Evolutionary conservation across 2,329 filamentous ascomycete species (phyloP).

Genomic region (Aspergillus sp.): DNA sequence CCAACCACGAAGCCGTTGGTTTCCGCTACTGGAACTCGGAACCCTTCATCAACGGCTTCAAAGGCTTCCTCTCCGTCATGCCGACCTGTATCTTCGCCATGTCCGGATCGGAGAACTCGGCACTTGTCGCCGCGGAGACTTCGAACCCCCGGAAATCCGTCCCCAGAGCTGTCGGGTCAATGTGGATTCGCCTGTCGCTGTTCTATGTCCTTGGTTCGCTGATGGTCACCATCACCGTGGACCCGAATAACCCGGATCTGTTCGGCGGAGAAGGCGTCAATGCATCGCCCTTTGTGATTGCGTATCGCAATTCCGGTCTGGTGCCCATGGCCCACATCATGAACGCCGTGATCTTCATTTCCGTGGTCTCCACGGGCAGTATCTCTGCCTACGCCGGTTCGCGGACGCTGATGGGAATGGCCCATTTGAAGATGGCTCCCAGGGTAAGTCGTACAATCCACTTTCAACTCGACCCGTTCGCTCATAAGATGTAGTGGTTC

Average conservation of each 20-base stretch:
- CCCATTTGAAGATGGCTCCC: conserved; percentile 45
- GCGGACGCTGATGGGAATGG: conserved; percentile 46
- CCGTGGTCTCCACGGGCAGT: conserved; percentile 46
- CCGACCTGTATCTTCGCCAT: conserved; percentile 40
- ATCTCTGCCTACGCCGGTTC: conserved; percentile 46
- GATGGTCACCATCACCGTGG: conserved; percentile 47
- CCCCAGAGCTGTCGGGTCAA: conserved; percentile 46
- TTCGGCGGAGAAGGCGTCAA: conserved; percentile 45
- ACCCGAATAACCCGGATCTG: conserved; percentile 39
- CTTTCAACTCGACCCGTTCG: too few species aligned
- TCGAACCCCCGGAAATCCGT: conserved; percentile 44
- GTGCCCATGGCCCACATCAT: conserved; percentile 46
- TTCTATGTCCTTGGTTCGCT: conserved; percentile 49
- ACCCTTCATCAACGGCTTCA: conserved; percentile 47
- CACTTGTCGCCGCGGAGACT: conserved; percentile 46
- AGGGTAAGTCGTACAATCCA: conserved; percentile 18
- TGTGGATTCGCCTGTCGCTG: conserved; percentile 47
- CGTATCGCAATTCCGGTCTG: conserved; percentile 43
- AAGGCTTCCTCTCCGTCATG: conserved; percentile 40
- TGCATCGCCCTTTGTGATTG: conserved; percentile 46
- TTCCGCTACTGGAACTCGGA: conserved; percentile 47
- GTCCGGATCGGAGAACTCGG: conserved; percentile 44
- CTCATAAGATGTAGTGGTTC: conserved; percentile 16
- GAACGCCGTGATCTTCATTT: conserved; percentile 51
- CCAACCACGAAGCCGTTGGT: conserved; percentile 38